These are phyloP conservation scores for Coemansia sp. DNA, from an alignment of 192 early-diverging fungal genomes.

Conservation along the genomic window DNA sequence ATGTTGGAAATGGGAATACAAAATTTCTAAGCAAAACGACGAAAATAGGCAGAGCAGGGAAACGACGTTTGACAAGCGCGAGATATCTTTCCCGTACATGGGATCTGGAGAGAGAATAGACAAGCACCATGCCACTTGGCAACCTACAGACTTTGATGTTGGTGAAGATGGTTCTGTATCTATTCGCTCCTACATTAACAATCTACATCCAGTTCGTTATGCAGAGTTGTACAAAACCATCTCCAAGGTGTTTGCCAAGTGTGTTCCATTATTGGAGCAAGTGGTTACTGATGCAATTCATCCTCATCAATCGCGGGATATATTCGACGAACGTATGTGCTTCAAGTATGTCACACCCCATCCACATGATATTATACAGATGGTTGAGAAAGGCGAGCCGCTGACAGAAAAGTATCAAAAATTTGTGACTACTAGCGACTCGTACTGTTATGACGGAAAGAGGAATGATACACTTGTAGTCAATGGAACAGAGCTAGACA, in stretches of 20 bases:
- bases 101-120: not conserved
- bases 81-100: not conserved
- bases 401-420: not conserved
- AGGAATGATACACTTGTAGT: not conserved
- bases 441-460: not conserved
- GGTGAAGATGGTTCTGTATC: not conserved
- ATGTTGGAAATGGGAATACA: not conserved
- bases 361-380: not conserved
- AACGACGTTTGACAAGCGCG: not conserved
- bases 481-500: not conserved
- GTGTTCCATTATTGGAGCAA: constrained; percentile 50
- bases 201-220: not conserved
- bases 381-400: not conserved
- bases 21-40: not conserved
- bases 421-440: not conserved
- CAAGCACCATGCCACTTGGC: not conserved
- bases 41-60: not conserved
- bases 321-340: not conserved
- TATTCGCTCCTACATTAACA: constrained; percentile 6
- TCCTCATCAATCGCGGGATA: not conserved
- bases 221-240: not conserved
- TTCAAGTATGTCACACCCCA: not conserved
- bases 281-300: constrained; percentile 17
- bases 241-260: not conserved
- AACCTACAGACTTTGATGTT: not conserved